Evolutionary conservation across 495 filamentous ascomycete genomes (phyloP), one percentile per base, ranked within the genome.

Genomic region (Jackrogersella multiformis): DNA sequence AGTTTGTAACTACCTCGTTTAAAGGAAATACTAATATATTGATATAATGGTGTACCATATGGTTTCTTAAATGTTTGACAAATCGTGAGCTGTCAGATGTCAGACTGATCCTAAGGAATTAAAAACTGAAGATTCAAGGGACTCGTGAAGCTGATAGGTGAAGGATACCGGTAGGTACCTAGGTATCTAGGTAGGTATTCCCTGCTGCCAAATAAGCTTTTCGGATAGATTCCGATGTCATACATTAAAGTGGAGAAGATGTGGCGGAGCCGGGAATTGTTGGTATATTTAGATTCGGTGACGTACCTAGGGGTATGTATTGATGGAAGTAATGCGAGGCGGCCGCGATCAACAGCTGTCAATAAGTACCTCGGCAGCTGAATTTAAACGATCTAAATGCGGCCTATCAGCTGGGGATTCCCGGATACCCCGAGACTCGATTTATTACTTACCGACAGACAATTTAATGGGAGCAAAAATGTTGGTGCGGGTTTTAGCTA

Each of bases 341-440:
- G 5, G 42, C 26, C 32, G 36, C 12, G 16, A 38, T 48, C 20
- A 36, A 54, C 20, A 36, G 38, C 5, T 36, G 8, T 24, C 32
- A 35, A 7, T 36, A 9, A 36, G 39, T 2, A 42, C 15, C 46
- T 51, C 24, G 46, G 46, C 26, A 52, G 48, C 48, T 52, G 16
- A 15, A 32, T 13, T 6, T 18, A 49, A n/a, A 32, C 21, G 16
- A n/a, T 15, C 5, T n/a, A 21, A 32, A 16, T 24, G 30, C 59
- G 28, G 59, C 41, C 4, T 56, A 49, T 42, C 15, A 42, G 34
- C 64, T 67, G 64, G 64, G 64, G 64, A 61, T 61, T 24, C 39
- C 64, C 64, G 48, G 49, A 55, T 36, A 18, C 21, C 55, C 39
- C 39, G 59, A 26, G 24, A 61, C 6, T 54, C 23, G 16, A 30